phyloP scores from a whole-genome alignment of 2,329 filamentous ascomycete genomes.

The Fusarium chuoi region DNA sequence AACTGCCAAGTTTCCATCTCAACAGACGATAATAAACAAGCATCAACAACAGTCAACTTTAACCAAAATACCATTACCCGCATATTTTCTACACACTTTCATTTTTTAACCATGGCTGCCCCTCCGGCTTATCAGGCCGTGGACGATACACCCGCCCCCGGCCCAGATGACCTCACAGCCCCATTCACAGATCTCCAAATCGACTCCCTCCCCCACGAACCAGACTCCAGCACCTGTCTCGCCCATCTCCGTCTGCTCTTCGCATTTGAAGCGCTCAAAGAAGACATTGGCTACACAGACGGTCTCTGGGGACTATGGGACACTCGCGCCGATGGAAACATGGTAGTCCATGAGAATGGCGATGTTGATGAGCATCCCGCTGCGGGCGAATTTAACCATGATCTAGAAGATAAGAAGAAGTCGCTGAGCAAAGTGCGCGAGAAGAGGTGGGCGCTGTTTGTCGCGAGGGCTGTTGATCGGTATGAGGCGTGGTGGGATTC shows the following conservation, averaged over 20 bases:
- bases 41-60: background rate
- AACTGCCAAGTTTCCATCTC: background rate
- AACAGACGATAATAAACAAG: background rate
- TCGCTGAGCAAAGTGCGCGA: slow-evolving; percentile 65
- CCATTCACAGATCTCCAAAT: slow-evolving; percentile 31
- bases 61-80: background rate
- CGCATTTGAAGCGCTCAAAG: slow-evolving; percentile 69
- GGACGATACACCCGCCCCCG: background rate
- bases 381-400: slow-evolving; percentile 22
- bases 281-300: slow-evolving; percentile 67
- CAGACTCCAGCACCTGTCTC: slow-evolving; percentile 34
- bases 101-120: slow-evolving; percentile 3
- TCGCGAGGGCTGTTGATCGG: slow-evolving; percentile 70
- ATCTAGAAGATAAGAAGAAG: slow-evolving; percentile 37
- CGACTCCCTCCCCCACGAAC: slow-evolving; percentile 5
- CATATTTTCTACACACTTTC: background rate
- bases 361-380: slow-evolving; percentile 15
- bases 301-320: slow-evolving; percentile 70
- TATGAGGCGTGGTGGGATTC: slow-evolving; percentile 69
- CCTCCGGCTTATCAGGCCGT: slow-evolving; percentile 27
- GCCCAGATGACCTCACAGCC: slow-evolving; percentile 8
- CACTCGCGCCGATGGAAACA: slow-evolving; percentile 44
- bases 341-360: slow-evolving; percentile 13
- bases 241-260: slow-evolving; percentile 73
- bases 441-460: slow-evolving; percentile 74